These are phyloP conservation scores for Kodamaea alishanica DNA, from an alignment of 1,139 yeast genomes.

Conservation along the genomic window DNA sequence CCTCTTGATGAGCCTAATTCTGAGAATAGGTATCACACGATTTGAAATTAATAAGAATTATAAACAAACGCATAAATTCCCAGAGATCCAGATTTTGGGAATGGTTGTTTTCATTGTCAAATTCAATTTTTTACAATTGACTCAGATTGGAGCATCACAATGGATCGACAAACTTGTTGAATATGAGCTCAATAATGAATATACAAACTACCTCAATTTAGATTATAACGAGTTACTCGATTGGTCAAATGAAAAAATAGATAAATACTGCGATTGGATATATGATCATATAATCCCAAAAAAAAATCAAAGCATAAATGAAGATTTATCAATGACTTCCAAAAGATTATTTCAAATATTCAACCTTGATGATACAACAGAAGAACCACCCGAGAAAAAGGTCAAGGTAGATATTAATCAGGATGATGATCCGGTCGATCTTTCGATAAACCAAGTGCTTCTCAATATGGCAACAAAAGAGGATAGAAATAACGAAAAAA, in stretches of 20 bases:
- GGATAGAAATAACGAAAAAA: neutral
- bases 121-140: conserved; percentile 10
- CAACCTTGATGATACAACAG: conserved; percentile 16
- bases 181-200: conserved; percentile 20
- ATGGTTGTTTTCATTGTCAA: conserved; percentile 19
- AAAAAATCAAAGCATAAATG: conserved; percentile 10
- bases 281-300: conserved; percentile 31
- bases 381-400: neutral
- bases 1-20: conserved; percentile 15
- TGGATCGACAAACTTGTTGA: conserved; percentile 25
- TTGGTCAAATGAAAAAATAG: conserved; percentile 40
- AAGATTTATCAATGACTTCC: conserved; percentile 26
- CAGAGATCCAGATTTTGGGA: conserved; percentile 29
- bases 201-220: conserved; percentile 16
- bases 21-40: conserved; percentile 1
- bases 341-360: conserved; percentile 38
- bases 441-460: neutral
- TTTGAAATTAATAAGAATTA: conserved; percentile 2
- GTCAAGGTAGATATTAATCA: conserved; percentile 2
- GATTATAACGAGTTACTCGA: conserved; percentile 26
- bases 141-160: conserved; percentile 10
- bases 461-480: neutral
- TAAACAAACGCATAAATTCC: conserved; percentile 14
- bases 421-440: conserved; percentile 2
- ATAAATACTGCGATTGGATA: conserved; percentile 41